These are phyloP conservation scores for Alternaria sp. DNA, from an alignment of 2,329 filamentous ascomycete genomes.

Conservation along the genomic window DNA sequence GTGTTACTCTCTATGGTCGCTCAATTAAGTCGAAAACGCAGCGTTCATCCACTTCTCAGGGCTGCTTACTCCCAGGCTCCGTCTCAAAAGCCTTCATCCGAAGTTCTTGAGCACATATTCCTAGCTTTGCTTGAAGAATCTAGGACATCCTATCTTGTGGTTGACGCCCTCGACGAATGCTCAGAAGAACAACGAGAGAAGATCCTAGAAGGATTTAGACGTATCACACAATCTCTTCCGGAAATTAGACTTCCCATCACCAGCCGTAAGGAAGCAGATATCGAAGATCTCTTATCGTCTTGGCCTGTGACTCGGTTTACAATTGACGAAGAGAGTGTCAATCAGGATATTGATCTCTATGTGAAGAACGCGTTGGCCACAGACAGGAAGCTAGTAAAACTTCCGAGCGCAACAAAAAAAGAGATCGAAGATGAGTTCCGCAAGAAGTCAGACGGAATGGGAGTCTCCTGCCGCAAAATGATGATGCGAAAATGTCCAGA, in stretches of 20 bases:
- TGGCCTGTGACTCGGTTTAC: neutral
- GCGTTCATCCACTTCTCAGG: neutral
- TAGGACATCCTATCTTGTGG: neutral
- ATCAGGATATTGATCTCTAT: neutral
- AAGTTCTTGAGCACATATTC: neutral
- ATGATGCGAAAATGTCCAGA: rapidly evolving
- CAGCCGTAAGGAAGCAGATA: neutral
- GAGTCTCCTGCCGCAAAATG: neutral
- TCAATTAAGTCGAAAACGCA: neutral
- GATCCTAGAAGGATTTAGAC: neutral
- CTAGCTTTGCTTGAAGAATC: neutral
- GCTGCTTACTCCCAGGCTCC: neutral
- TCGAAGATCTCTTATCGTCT: neutral
- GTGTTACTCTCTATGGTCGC: neutral
- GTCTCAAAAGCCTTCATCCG: neutral
- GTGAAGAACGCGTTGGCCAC: neutral
- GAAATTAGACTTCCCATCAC: neutral
- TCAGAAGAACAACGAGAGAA: neutral
- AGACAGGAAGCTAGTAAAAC: neutral
- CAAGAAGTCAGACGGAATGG: neutral
- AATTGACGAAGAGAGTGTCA: neutral
- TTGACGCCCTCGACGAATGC: neutral
- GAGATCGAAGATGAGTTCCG: neutral
- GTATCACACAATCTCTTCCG: neutral
- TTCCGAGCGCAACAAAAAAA: neutral